These are phyloP conservation scores for Sporothrix curviconia DNA, from an alignment of 2,329 filamentous ascomycete species.

Conservation along the genomic window DNA sequence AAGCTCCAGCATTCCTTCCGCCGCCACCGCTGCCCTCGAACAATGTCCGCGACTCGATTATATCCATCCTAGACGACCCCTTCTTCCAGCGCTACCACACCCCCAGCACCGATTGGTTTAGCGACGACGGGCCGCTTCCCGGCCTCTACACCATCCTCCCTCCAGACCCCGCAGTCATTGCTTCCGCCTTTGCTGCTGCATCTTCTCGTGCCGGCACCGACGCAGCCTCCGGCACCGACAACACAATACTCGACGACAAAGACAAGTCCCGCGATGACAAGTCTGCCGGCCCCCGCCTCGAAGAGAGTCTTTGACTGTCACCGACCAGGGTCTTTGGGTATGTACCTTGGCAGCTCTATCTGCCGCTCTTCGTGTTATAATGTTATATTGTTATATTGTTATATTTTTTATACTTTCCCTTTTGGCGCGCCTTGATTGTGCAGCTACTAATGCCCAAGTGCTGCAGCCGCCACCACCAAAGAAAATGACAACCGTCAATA, in stretches of 20 bases:
- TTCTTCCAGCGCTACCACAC: constrained; percentile 45
- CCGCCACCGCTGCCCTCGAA: constrained; percentile 18
- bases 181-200: neutral
- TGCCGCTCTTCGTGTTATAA: neutral
- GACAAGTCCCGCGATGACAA: constrained; percentile 34
- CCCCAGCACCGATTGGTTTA: constrained; percentile 26
- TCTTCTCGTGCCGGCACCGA: neutral
- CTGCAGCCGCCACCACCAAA: neutral
- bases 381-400: too few relatives aligned
- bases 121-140: constrained; percentile 16
- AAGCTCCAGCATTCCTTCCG: neutral
- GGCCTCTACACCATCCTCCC: constrained; percentile 18
- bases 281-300: constrained; percentile 39
- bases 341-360: neutral
- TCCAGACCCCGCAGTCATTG: constrained; percentile 11
- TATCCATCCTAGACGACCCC: constrained; percentile 49
- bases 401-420: neutral
- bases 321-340: constrained; percentile 25
- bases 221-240: constrained; percentile 20
- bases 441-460: too few relatives aligned
- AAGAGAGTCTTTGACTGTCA: constrained; percentile 40
- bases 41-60: constrained; percentile 40
- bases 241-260: constrained; percentile 22
- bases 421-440: too few relatives aligned
- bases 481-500: constrained; percentile 55